Evolutionary conservation across 495 filamentous ascomycete genomes (phyloP).

Genomic region (Penicillium ochrochloron): DNA sequence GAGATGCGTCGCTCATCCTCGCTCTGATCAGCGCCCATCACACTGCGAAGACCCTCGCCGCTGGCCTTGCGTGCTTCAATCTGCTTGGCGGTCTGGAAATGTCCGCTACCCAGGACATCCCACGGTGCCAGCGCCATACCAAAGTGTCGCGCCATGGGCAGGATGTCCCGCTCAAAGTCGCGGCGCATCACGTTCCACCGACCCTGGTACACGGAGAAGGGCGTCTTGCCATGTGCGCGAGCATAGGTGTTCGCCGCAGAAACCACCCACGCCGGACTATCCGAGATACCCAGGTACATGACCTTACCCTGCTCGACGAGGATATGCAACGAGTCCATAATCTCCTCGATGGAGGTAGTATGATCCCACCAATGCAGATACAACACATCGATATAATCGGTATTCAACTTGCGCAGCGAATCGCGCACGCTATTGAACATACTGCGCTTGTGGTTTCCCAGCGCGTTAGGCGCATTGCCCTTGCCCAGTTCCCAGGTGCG

Average conservation of each 20-base stretch:
- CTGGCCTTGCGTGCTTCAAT: slow-evolving; percentile 37
- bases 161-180: slow-evolving; percentile 61
- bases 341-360: slow-evolving; percentile 60
- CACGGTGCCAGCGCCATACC: slow-evolving; percentile 66
- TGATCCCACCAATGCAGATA: slow-evolving; percentile 68
- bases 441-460: slow-evolving; percentile 59
- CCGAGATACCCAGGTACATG: slow-evolving; percentile 65
- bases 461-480: slow-evolving; percentile 56
- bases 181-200: slow-evolving; percentile 59
- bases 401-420: slow-evolving; percentile 64
- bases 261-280: slow-evolving; percentile 69
- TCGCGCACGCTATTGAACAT: slow-evolving; percentile 59
- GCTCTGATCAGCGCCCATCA: slow-evolving; percentile 27
- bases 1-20: slow-evolving; percentile 50
- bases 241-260: slow-evolving; percentile 64
- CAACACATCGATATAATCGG: slow-evolving; percentile 66
- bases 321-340: slow-evolving; percentile 63
- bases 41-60: slow-evolving; percentile 37
- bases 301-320: slow-evolving; percentile 63
- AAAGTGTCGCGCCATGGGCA: slow-evolving; percentile 58
- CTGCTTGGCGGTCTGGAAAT: slow-evolving; percentile 50
- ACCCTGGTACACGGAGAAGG: slow-evolving; percentile 69
- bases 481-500: slow-evolving; percentile 37
- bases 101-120: slow-evolving; percentile 58
- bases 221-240: slow-evolving; percentile 60